Evolutionary conservation across 1,284 basidiomycete species (phyloP).

Genomic region (Papiliotrema fonsecae): DNA sequence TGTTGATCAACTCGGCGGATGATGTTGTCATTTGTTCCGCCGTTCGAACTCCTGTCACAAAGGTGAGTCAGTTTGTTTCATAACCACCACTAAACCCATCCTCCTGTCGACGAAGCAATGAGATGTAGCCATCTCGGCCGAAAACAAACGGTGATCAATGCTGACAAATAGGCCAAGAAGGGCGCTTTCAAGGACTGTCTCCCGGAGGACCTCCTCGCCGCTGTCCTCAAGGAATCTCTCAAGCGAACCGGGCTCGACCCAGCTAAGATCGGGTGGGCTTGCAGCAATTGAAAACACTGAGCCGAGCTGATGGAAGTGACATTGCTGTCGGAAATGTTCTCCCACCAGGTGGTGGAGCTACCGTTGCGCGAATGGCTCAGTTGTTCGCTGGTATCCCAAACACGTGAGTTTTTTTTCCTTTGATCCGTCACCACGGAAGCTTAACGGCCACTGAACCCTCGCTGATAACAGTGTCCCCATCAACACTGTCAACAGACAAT

Average conservation of each 20-base stretch:
- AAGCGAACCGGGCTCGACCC: slow-evolving; percentile 45
- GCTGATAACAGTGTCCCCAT: slow-evolving; percentile 54
- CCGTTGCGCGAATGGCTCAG: slow-evolving; percentile 87
- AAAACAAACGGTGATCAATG: neutral
- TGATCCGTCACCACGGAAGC: neutral
- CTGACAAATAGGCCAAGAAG: slow-evolving; percentile 56
- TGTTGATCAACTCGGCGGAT: slow-evolving; percentile 60
- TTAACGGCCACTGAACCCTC: neutral
- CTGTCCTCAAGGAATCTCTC: slow-evolving; percentile 68
- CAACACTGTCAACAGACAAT: slow-evolving; percentile 91
- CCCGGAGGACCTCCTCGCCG: slow-evolving; percentile 83
- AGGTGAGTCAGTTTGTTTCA: slow-evolving; percentile 52
- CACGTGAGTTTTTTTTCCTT: slow-evolving; percentile 47
- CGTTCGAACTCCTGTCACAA: slow-evolving; percentile 83
- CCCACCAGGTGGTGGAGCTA: slow-evolving; percentile 84
- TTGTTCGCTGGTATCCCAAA: slow-evolving; percentile 87
- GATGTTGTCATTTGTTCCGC: slow-evolving; percentile 90
- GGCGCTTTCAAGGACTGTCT: slow-evolving; percentile 91
- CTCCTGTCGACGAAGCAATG: neutral
- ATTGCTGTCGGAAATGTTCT: slow-evolving; percentile 91
- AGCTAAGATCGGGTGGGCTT: slow-evolving; percentile 40
- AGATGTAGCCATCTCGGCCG: neutral
- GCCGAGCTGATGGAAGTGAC: slow-evolving; percentile 55
- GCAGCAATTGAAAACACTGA: neutral
- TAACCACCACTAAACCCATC: neutral